Conservation (phyloP, 495 filamentous ascomycete genomes). For the Talaromyces ruber region DNA sequence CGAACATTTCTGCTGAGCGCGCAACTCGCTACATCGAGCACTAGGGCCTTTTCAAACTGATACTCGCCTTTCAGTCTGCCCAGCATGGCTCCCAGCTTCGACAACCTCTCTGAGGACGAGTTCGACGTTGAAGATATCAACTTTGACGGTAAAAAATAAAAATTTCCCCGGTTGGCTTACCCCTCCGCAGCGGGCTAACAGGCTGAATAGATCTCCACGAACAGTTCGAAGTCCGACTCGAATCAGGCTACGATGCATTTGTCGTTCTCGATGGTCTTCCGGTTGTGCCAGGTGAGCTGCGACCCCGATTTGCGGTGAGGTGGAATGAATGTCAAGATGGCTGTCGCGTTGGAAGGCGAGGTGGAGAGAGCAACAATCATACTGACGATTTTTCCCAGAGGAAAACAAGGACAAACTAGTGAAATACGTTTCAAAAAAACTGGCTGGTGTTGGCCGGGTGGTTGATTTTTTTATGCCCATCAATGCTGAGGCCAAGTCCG, state of each 20-base stretch:
- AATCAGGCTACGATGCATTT: conserved; percentile 92
- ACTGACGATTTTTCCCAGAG: conserved; percentile 32
- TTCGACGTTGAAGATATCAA: conserved; percentile 83
- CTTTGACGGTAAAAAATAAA: conserved; percentile 58
- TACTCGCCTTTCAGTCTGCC: conserved; percentile 4
- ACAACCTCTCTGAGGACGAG: conserved; percentile 68
- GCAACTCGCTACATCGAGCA: conserved; percentile 3
- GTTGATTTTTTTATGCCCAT: conserved; percentile 91
- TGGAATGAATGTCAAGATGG: neutral
- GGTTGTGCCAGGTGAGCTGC: conserved; percentile 65
- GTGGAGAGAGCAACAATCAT: neutral
- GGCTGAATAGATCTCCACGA: conserved; percentile 66
- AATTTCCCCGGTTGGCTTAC: conserved; percentile 9
- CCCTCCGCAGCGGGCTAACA: conserved; percentile 12
- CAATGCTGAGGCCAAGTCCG: conserved; percentile 68
- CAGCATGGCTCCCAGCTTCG: conserved; percentile 66
- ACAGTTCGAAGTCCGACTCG: conserved; percentile 89
- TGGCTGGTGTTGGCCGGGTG: conserved; percentile 73
- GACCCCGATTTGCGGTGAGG: neutral
- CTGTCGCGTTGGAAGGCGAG: neutral
- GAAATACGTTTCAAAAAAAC: conserved; percentile 88
- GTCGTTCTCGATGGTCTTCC: conserved; percentile 93
- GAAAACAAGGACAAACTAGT: conserved; percentile 82
- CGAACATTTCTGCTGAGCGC: conserved; percentile 2
- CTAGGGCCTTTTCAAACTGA: neutral